Evolutionary conservation across 345 rosid genomes (phyloP).

Genomic region (Angophora floribunda): DNA sequence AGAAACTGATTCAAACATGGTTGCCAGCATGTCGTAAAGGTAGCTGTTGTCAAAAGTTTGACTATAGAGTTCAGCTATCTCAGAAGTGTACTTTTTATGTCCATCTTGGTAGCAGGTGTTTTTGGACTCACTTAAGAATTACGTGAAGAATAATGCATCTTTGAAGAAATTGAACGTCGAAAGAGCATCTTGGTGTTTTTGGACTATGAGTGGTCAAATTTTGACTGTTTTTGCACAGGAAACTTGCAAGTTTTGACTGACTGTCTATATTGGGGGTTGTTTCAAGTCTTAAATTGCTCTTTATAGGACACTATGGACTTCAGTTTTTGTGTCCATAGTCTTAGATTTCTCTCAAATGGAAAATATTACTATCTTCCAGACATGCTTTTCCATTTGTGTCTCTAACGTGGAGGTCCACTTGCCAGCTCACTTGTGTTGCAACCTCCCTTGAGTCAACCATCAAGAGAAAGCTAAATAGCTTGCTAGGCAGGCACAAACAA

Average conservation of each 20-base stretch:
- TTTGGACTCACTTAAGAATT: background rate
- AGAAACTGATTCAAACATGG: background rate
- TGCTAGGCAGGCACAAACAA: background rate
- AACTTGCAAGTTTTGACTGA: background rate
- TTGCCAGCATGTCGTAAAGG: background rate
- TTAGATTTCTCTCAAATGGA: background rate
- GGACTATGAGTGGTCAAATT: background rate
- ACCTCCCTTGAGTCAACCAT: background rate
- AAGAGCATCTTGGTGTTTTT: background rate
- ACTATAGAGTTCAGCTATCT: background rate
- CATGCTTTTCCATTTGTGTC: background rate
- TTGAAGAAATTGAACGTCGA: background rate
- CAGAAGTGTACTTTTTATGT: background rate
- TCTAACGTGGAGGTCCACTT: background rate
- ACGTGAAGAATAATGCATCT: background rate
- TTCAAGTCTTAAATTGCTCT: background rate
- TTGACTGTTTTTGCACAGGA: background rate
- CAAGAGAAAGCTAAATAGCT: background rate
- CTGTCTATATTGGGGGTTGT: background rate
- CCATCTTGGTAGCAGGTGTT: background rate
- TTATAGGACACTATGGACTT: background rate
- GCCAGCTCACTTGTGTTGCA: background rate
- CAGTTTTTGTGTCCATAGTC: background rate
- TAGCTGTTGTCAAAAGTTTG: background rate
- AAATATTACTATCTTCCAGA: background rate